Conservation (phyloP, 1,284 basidiomycete species). For the Laetiporus sulphureus region DNA sequence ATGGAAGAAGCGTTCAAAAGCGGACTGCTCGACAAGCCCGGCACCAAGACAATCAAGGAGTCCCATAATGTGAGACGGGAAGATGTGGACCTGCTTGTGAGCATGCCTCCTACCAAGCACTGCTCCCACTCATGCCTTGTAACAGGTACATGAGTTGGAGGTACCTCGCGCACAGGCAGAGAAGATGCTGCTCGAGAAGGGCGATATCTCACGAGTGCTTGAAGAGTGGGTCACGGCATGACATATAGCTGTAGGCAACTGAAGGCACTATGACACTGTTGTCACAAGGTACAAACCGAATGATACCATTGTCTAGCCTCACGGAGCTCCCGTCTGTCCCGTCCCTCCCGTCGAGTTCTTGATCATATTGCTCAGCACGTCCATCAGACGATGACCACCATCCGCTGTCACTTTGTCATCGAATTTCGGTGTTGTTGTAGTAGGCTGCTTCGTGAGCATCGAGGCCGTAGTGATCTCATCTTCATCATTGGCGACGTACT, state of each 20-base stretch:
- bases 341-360: not conserved
- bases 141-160: constrained; percentile 59
- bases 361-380: not conserved
- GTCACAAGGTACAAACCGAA: too few species aligned
- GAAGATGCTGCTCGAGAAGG: constrained; percentile 41
- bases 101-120: not conserved
- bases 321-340: too few species aligned
- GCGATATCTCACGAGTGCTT: constrained; percentile 26
- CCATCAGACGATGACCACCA: not conserved
- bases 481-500: constrained; percentile 24
- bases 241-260: not conserved
- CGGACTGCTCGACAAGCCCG: constrained; percentile 48
- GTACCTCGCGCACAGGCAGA: constrained; percentile 53
- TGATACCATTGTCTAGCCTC: too few species aligned
- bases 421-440: too few species aligned
- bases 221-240: constrained; percentile 16
- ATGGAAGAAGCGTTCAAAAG: constrained; percentile 59
- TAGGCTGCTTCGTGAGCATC: too few species aligned
- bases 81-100: constrained; percentile 58
- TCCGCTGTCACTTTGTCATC: too few species aligned
- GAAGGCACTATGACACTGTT: too few species aligned
- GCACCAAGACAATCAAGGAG: constrained; percentile 34
- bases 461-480: too few species aligned
- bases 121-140: not conserved
- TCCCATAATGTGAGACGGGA: constrained; percentile 40